Conservation (phyloP, 148 eudicot genomes). For the Oxyria digyna region DNA sequence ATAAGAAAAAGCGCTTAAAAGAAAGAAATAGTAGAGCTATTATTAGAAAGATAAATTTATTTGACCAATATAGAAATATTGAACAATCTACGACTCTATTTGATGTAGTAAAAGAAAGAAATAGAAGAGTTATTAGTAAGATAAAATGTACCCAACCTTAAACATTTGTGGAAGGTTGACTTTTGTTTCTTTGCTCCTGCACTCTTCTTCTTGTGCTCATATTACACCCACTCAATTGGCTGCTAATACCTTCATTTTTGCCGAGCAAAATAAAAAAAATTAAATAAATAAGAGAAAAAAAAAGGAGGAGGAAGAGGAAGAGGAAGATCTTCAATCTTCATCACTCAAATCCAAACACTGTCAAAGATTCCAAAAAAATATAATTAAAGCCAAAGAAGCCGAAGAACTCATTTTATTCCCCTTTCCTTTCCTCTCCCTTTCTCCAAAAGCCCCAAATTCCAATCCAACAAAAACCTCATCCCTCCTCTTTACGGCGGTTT, state of each 20-base stretch:
- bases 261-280: neutral
- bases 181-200: neutral
- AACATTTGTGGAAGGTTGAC: neutral
- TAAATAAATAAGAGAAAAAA: neutral
- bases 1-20: no score
- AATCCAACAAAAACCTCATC: neutral
- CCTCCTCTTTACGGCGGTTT: neutral
- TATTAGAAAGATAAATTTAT: no score
- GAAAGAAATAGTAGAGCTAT: no score
- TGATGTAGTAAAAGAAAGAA: no score
- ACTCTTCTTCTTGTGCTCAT: neutral
- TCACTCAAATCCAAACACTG: neutral
- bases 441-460: neutral
- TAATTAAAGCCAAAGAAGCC: neutral
- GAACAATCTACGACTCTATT: no score
- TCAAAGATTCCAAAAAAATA: slow-evolving; percentile 4
- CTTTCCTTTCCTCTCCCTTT: neutral
- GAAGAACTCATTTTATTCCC: neutral
- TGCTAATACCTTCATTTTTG: neutral
- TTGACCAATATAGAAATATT: no score
- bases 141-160: neutral
- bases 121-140: no score
- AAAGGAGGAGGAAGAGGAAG: neutral
- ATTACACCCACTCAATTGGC: neutral
- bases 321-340: neutral